These are phyloP conservation scores for Salpingoeca rosetta DNA, from an alignment of 78 protist species.

Conservation along the genomic window DNA sequence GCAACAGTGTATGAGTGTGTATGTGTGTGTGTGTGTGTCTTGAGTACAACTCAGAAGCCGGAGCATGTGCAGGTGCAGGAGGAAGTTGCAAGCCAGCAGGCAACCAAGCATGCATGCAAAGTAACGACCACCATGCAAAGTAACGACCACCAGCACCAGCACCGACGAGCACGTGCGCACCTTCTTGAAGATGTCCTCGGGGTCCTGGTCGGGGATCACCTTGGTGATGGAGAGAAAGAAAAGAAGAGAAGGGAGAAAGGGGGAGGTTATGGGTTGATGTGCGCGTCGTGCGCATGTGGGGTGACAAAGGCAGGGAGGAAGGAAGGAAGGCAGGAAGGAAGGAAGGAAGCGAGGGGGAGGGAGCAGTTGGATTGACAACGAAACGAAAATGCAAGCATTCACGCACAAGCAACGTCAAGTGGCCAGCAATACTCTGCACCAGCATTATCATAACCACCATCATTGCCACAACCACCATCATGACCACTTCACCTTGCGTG, in stretches of 20 bases:
- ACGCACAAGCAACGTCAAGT: not conserved
- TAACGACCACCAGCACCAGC: conserved; percentile 2
- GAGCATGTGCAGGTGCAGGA: conserved; percentile 2
- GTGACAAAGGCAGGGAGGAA: no score
- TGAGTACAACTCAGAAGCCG: not conserved
- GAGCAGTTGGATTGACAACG: not conserved
- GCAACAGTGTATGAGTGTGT: no score
- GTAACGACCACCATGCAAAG: not conserved
- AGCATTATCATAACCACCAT: not conserved
- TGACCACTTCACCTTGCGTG: not conserved
- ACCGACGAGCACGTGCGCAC: not conserved
- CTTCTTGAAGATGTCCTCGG: not conserved
- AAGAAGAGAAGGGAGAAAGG: no score
- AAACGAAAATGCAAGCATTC: no score
- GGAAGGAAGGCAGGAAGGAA: no score
- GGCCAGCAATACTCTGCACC: no score
- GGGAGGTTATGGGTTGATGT: no score
- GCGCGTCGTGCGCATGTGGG: no score
- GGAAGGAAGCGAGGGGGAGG: not conserved
- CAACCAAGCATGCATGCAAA: not conserved
- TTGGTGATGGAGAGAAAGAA: no score
- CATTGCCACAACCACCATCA: not conserved
- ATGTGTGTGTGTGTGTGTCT: no score
- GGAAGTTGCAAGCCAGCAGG: conserved; percentile 1
- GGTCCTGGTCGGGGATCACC: conserved; percentile 1